These are phyloP conservation scores for Henckelia pumila DNA, from an alignment of 257 asterid genomes.

Conservation along the genomic window DNA sequence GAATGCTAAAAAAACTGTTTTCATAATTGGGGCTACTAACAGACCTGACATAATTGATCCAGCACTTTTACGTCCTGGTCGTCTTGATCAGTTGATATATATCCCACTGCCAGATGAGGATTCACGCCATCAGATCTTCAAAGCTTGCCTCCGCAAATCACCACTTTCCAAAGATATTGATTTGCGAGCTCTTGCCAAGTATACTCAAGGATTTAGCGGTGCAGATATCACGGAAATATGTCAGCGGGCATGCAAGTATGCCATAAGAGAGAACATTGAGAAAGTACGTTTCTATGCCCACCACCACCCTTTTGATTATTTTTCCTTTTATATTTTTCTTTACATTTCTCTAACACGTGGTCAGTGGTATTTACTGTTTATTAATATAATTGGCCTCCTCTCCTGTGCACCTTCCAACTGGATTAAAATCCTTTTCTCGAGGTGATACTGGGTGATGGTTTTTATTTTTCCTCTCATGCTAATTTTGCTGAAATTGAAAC, in stretches of 20 bases:
- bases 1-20: constrained; percentile 57
- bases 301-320: not conserved
- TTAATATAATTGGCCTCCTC: not conserved
- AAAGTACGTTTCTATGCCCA: not conserved
- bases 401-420: not conserved
- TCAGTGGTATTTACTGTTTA: not conserved
- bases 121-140: constrained; percentile 55
- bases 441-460: not conserved
- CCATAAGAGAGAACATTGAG: not conserved
- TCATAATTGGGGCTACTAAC: constrained; percentile 61
- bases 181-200: not conserved
- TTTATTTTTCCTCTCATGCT: too few species aligned
- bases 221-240: not conserved
- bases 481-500: too few species aligned
- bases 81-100: constrained; percentile 57
- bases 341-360: not conserved
- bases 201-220: not conserved
- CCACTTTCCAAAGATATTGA: not conserved
- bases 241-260: not conserved
- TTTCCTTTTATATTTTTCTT: not conserved
- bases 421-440: not conserved
- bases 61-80: constrained; percentile 62
- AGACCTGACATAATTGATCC: constrained; percentile 60
- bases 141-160: constrained; percentile 42
- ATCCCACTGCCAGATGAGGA: constrained; percentile 61